Evolutionary conservation across 108 stramenopile species (phyloP), one percentile per base, ranked within the genome.

Genomic region (Skeletonema potamos): DNA sequence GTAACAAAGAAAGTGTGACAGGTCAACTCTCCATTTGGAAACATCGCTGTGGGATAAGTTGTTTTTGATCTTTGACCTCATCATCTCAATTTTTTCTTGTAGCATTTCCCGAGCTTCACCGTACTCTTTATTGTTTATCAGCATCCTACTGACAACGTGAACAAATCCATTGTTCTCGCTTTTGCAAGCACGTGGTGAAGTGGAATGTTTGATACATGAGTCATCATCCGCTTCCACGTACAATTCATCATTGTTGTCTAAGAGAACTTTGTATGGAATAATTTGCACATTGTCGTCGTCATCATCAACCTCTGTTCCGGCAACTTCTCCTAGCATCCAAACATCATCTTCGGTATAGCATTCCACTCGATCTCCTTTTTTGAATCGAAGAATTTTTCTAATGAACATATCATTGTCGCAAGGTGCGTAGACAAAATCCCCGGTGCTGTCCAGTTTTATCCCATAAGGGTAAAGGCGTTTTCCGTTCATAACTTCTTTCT

Each of bases 41-140:
- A 41, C 39, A 57, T 29, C 8, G 56, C 11, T 29, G 5, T 57
- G 27, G 17, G 27, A 27, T 29, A 18, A 29, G 56, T 57, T 29
- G 13, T 29, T 22, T 24, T 57, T 29, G 13, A 57, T 27, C 56
- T 29, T 57, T 29, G 27, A 27, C n/a, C 56, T 22, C 27, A 57
- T 29, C 56, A 13, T 15, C 13, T 27, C 56, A 29, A 57, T 57
- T 57, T 29, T 57, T 15, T 57, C 56, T 4, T 57, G 27, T 27
- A 57, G 56, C 56, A 57, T 30, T 15, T 57, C 27, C n/a, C n/a
- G 11, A 2, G 56, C 56, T 30, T 29, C 56, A 3, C 20, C 56
- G 56, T 33, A 59, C 17, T 59, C 58, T 33, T 59, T 9, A 30
- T 59, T 59, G 29, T 59, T 18, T 17, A 59, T 59, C 10, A 59